Evolutionary conservation across 371 early-diverging fungal genomes (phyloP), one percentile per base, ranked within the genome.

Genomic region (Mortierella sp.): DNA sequence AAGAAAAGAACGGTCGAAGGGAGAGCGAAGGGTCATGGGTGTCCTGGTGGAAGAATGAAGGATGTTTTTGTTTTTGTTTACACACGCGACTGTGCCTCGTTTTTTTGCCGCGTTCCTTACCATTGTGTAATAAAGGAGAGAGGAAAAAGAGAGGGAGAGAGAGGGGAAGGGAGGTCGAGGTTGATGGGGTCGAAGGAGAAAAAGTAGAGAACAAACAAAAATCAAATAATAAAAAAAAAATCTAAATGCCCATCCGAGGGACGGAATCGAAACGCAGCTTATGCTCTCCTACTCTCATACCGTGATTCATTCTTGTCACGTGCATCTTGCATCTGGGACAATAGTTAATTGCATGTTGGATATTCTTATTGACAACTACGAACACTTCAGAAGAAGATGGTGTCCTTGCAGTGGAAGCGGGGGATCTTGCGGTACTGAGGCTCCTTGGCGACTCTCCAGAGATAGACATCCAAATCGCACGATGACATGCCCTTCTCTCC

Each of bases 371-470:
- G 41, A 7, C 41, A 7, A 41, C 35, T 35, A 35, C 63, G 7
- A 38, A 60, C 65, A 18, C 2, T 21, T 83, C 75, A 95, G 87
- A 94, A 95, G 89, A 92, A 94, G 56, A 94, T 93, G 0, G 95
- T 95, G 60, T 92, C 91, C 60, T 91, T 92, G 78, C 89, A 91
- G 21, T 93, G 90, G 56, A 95, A 89, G 21, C 95, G 91, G 48
- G 87, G 90, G 5, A 93, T 79, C 44, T 90, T 90, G 46, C 94
- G 90, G 70, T 92, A 90, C 8, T 92, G 93, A 0, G 92, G 91
- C 10, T 90, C 95, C 78, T 95, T 95, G 44, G 93, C 95, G 18
- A 94, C 88, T 24, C 91, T 83, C 95, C 95, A 94, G 49, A 94
- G 87, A 76, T 93, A 95, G 8, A 91, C 91, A 88, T 93, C 95